Percentiles rank a stretch among this genome's conserved stretches.
phyloP scores from a whole-genome alignment of 176 grass and related monocot genomes.

The Neostapfia colusana region DNA sequence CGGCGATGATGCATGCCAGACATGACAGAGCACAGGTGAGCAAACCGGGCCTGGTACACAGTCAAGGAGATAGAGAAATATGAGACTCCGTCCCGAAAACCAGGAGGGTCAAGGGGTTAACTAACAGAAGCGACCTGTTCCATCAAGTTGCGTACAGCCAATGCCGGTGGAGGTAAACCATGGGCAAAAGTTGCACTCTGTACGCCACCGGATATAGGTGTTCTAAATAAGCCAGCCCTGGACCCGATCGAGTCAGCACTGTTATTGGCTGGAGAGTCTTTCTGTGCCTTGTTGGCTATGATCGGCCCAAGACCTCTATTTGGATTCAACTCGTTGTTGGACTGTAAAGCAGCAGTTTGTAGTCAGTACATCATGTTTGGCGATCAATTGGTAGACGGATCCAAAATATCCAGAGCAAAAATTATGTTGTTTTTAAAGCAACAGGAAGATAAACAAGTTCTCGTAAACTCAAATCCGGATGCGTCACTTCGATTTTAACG shows the following conservation, averaged over 20 bases:
- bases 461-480: background rate
- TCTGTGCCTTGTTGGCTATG: conserved; percentile 24
- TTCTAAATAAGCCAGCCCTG: conserved; percentile 89
- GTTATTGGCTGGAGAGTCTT: background rate
- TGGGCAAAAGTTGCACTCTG: conserved; percentile 93
- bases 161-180: conserved; percentile 85
- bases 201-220: conserved; percentile 94
- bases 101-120: background rate
- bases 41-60: conserved; percentile 73
- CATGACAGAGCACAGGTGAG: conserved; percentile 93
- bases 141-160: conserved; percentile 96
- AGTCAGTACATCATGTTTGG: background rate
- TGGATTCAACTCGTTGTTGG: conserved; percentile 30
- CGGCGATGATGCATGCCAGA: conserved; percentile 95
- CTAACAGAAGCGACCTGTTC: conserved; percentile 62
- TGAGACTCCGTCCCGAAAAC: background rate
- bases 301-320: conserved; percentile 35
- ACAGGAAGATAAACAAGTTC: background rate
- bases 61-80: background rate
- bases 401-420: background rate
- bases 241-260: conserved; percentile 51
- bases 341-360: background rate
- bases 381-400: background rate
- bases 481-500: background rate
- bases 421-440: background rate